Evolutionary conservation across 345 rosid species (phyloP).

Genomic region (Populus pruinosa): DNA sequence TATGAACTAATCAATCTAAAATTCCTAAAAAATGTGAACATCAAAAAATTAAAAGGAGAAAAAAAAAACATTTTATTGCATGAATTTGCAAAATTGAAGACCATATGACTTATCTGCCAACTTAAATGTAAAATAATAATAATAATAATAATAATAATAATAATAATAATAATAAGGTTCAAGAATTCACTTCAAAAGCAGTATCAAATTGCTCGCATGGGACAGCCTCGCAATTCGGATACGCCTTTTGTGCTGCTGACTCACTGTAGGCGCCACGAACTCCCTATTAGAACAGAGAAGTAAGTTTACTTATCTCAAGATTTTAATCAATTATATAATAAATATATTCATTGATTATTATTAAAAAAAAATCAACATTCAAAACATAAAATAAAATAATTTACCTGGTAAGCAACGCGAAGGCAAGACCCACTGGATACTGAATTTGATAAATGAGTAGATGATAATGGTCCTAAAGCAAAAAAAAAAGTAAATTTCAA

Average conservation of each 20-base stretch:
- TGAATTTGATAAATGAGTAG: slow-evolving; percentile 41
- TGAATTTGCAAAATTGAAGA: too few relatives aligned
- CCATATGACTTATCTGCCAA: neutral
- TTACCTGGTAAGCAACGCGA: slow-evolving; percentile 96
- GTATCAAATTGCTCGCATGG: slow-evolving; percentile 96
- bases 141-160: too few relatives aligned
- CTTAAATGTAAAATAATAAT: neutral
- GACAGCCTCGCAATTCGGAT: slow-evolving; percentile 92
- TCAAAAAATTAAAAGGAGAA: too few relatives aligned
- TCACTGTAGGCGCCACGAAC: slow-evolving; percentile 93
- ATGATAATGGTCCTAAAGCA: slow-evolving; percentile 72
- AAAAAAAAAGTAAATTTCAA: neutral
- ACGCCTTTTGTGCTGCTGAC: slow-evolving; percentile 91
- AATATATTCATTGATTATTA: too few relatives aligned
- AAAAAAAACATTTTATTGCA: too few relatives aligned
- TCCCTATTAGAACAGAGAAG: slow-evolving; percentile 41
- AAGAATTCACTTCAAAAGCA: slow-evolving; percentile 68
- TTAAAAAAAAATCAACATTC: too few relatives aligned
- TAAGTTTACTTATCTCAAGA: too few relatives aligned
- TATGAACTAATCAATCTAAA: too few relatives aligned
- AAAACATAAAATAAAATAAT: too few relatives aligned
- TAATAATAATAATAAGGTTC: too few relatives aligned
- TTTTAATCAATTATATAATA: neutral
- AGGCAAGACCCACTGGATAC: slow-evolving; percentile 62
- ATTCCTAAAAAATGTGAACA: too few relatives aligned